Conservation (phyloP, 305 asterid species). For the Caryopteris hybrid region DNA sequence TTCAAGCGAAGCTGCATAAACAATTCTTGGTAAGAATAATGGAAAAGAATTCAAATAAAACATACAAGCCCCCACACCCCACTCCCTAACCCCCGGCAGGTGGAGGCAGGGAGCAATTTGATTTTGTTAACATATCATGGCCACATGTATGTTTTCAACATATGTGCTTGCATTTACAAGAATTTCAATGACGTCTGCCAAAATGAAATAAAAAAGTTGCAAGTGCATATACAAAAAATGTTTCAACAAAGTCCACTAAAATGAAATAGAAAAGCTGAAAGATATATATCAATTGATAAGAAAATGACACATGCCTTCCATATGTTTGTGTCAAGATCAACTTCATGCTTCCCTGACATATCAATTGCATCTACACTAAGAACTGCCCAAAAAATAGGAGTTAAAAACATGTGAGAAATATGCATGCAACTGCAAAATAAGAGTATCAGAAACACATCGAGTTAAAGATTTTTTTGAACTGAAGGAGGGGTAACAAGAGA, state of each 20-base stretch:
- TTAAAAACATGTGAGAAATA: conserved; percentile 3
- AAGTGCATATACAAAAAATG: neutral
- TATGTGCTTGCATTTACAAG: neutral
- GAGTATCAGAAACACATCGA: no score
- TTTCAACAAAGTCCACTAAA: neutral
- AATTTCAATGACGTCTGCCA: neutral
- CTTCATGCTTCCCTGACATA: conserved; percentile 99
- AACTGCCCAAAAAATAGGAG: conserved; percentile 41
- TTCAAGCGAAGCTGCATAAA: conserved; percentile 86
- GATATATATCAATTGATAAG: neutral
- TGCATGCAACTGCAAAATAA: neutral
- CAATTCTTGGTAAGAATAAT: conserved; percentile 22
- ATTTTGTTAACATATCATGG: neutral
- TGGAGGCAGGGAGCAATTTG: neutral
- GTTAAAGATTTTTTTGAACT: no score
- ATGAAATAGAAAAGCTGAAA: neutral
- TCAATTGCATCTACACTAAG: conserved; percentile 95
- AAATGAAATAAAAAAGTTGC: neutral
- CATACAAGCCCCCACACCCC: neutral
- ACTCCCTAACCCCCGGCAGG: neutral
- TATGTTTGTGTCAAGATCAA: conserved; percentile 96
- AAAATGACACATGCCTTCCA: conserved; percentile 68
- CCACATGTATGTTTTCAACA: neutral
- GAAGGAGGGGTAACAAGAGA: conserved; percentile 9
- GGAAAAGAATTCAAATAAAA: neutral